Conservation (phyloP, 495 filamentous ascomycete species). For the Neurospora sp. region DNA sequence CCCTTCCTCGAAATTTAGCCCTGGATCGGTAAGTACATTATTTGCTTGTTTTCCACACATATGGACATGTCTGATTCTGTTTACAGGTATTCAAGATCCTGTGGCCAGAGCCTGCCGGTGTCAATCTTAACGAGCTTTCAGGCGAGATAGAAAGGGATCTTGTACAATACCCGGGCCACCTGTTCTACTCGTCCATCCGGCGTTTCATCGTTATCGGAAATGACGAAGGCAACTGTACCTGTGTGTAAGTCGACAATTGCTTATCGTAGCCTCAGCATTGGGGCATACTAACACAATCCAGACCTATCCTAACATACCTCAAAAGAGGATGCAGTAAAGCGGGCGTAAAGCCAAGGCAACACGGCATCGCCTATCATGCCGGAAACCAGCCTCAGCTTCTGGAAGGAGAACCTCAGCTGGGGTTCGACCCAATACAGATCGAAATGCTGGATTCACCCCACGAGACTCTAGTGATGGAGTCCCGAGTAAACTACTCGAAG, state of each 20-base stretch:
- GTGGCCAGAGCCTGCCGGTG: slow-evolving; percentile 36
- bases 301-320: slow-evolving; percentile 39
- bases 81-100: slow-evolving; percentile 36
- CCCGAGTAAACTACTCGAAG: slow-evolving; percentile 36
- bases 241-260: slow-evolving; percentile 29
- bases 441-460: slow-evolving; percentile 19
- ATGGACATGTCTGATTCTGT: neutral
- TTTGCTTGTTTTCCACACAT: neutral
- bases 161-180: neutral
- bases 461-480: slow-evolving; percentile 34
- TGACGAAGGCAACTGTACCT: slow-evolving; percentile 37
- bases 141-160: neutral
- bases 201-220: slow-evolving; percentile 39
- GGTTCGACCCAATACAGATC: slow-evolving; percentile 29
- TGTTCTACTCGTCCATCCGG: slow-evolving; percentile 33
- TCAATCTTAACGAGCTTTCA: slow-evolving; percentile 13
- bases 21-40: slow-evolving; percentile 26
- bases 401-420: slow-evolving; percentile 29
- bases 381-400: slow-evolving; percentile 20
- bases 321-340: slow-evolving; percentile 33
- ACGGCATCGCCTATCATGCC: slow-evolving; percentile 33
- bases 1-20: slow-evolving; percentile 27
- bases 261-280: neutral
- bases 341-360: slow-evolving; percentile 35
- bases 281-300: slow-evolving; percentile 11